Conservation (phyloP, 2,329 filamentous ascomycete species). For the Pestalotiopsis sp. region DNA sequence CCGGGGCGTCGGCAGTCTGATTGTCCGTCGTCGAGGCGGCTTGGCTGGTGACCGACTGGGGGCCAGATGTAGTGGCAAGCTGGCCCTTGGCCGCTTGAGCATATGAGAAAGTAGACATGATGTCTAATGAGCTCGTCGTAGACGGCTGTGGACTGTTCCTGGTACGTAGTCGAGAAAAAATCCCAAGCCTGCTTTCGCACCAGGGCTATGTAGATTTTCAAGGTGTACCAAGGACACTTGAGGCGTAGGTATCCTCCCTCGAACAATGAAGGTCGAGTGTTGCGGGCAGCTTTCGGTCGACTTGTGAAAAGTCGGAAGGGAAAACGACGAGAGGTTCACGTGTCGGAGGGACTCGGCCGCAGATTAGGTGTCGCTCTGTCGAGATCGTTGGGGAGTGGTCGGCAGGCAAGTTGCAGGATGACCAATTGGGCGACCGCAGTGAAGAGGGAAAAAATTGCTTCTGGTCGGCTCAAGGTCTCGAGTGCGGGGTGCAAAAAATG, state of each 20-base stretch:
- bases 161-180: constrained; percentile 7
- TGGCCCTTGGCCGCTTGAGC: constrained; percentile 92
- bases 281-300: background rate
- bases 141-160: background rate
- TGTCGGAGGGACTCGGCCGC: background rate
- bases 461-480: constrained; percentile 4
- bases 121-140: constrained; percentile 15
- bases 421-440: background rate
- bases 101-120: constrained; percentile 78
- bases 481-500: constrained; percentile 6
- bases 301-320: background rate
- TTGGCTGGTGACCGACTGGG: constrained; percentile 30
- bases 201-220: background rate
- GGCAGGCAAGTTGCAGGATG: background rate
- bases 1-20: constrained; percentile 34
- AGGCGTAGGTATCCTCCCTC: background rate
- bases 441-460: constrained; percentile 5
- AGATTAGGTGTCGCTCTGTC: constrained; percentile 5
- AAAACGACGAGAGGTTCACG: background rate
- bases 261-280: background rate
- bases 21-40: constrained; percentile 32
- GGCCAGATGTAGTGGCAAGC: constrained; percentile 39
- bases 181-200: constrained; percentile 9
- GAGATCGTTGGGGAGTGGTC: constrained; percentile 8
- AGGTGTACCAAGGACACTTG: constrained; percentile 7